Conservation (phyloP, 345 rosid species). For the Combretum micranthum region DNA sequence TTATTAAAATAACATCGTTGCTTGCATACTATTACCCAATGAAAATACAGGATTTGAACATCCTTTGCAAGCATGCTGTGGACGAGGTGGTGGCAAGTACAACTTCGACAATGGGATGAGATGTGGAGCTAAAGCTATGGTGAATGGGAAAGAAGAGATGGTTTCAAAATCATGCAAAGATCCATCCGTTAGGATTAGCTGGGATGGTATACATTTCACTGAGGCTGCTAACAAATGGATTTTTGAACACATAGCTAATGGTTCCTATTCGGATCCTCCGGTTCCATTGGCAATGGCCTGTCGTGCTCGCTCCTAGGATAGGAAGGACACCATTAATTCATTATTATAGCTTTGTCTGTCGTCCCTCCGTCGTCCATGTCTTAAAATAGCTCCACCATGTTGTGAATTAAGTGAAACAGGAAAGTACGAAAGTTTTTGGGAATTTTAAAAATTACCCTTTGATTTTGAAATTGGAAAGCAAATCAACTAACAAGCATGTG, state of each 20-base stretch:
- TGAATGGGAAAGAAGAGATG: constrained; percentile 39
- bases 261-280: constrained; percentile 49
- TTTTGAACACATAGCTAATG: constrained; percentile 28
- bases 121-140: constrained; percentile 37
- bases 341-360: too few relatives aligned
- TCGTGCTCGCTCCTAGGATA: background rate
- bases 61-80: constrained; percentile 58
- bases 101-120: constrained; percentile 41
- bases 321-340: too few relatives aligned
- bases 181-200: constrained; percentile 35
- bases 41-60: constrained; percentile 33
- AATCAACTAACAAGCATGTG: too few relatives aligned
- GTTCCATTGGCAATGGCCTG: constrained; percentile 43
- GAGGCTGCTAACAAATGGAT: constrained; percentile 65
- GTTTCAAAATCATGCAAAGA: constrained; percentile 45
- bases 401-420: too few relatives aligned
- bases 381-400: too few relatives aligned
- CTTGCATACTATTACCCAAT: too few relatives aligned
- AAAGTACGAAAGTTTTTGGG: too few relatives aligned
- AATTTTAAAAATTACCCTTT: too few relatives aligned
- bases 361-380: too few relatives aligned
- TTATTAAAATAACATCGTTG: too few relatives aligned
- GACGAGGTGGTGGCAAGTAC: constrained; percentile 70
- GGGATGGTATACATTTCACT: constrained; percentile 77
- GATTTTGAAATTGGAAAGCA: too few relatives aligned